Percentiles rank a stretch among this genome's conserved stretches.
phyloP scores from a whole-genome alignment of 495 filamentous ascomycete species.

The Cercophora scortea region DNA sequence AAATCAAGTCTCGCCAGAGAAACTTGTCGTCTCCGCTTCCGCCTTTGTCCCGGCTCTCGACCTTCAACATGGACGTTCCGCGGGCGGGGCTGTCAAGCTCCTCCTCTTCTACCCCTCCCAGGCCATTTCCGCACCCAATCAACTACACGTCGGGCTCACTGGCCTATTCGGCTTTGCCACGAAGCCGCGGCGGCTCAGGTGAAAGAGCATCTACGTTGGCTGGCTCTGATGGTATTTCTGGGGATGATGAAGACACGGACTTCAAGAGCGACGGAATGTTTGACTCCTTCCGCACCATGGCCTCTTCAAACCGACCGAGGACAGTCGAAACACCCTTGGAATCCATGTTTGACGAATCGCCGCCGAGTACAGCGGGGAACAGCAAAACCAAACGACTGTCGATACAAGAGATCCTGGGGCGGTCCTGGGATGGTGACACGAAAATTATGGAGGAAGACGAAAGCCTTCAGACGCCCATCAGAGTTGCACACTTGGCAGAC shows the following conservation, averaged over 20 bases:
- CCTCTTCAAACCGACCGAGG: slow-evolving; percentile 48
- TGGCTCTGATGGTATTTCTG: slow-evolving; percentile 74
- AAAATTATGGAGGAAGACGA: slow-evolving; percentile 63
- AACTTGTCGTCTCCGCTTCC: slow-evolving; percentile 50
- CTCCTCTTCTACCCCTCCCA: slow-evolving; percentile 21
- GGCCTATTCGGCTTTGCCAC: slow-evolving; percentile 13
- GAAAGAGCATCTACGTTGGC: slow-evolving; percentile 76
- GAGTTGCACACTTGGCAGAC: slow-evolving; percentile 18
- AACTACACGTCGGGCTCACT: slow-evolving; percentile 22
- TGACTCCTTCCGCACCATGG: slow-evolving; percentile 80
- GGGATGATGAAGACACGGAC: slow-evolving; percentile 81
- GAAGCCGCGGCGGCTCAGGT: slow-evolving; percentile 22
- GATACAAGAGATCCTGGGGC: slow-evolving; percentile 46
- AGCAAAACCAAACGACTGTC: slow-evolving; percentile 50
- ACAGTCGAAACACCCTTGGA: slow-evolving; percentile 61
- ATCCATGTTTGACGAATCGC: slow-evolving; percentile 77
- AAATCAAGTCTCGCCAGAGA: slow-evolving; percentile 30
- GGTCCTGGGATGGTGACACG: slow-evolving; percentile 40
- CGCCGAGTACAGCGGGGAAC: slow-evolving; percentile 43
- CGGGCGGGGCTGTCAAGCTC: slow-evolving; percentile 33
- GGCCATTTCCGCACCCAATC: slow-evolving; percentile 13
- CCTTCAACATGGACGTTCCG: slow-evolving; percentile 47
- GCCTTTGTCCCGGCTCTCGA: slow-evolving; percentile 47
- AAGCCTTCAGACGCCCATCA: slow-evolving; percentile 49
- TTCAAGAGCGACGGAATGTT: slow-evolving; percentile 84